Base-by-base conservation (phyloP, 352 stramenopile genomes). In the Aphanomyces euteiches region DNA sequence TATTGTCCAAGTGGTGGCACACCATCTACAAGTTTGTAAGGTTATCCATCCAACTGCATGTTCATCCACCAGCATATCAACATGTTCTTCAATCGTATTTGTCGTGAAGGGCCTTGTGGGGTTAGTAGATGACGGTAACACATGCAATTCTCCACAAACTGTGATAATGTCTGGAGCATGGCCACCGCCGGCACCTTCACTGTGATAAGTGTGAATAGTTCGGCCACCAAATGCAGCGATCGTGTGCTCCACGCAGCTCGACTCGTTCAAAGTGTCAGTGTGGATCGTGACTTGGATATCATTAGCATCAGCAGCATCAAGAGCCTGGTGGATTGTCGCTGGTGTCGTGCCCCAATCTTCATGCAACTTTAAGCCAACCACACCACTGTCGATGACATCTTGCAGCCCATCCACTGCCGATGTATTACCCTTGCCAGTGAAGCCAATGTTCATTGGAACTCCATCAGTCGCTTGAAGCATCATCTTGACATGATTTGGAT, bases 311-410 rank as follows among this genome's bases (percentile, higher is more conserved):
- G 93, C 93, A 47, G 98, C 90, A 3, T 72, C 75, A 15, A 99
- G 82, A 50, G 91, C 98, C 37, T 82, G 87, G 78, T 98, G 92
- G 76, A 99, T 99, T 4, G 95, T 85, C 4, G 88, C 89, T 4
- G 96, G 96, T 36, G 96, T 99, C 4, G 96, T 99, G 39, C 96
- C 96, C 93, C 93, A 99, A 81, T 99, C 96, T 79, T 99, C 96
- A 75, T 99, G 96, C 15, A 99, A 81, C 78, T 99, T 99, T 76
- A 99, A 92, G 3, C 96, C 96, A 19, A 96, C 81, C 7, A 92
- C 96, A 65, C 95, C 96, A 6, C 89, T 85, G 64, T 92, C 77
- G 41, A 98, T 88, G 19, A 94, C 91, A 68, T 98, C 95, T 50
- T 94, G 78, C 4, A 99, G 79, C 5, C 89, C 91, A 48, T 79